Evolutionary conservation across 2,329 filamentous ascomycete species (phyloP).

Genomic region (Aspergillus phoenicis): DNA sequence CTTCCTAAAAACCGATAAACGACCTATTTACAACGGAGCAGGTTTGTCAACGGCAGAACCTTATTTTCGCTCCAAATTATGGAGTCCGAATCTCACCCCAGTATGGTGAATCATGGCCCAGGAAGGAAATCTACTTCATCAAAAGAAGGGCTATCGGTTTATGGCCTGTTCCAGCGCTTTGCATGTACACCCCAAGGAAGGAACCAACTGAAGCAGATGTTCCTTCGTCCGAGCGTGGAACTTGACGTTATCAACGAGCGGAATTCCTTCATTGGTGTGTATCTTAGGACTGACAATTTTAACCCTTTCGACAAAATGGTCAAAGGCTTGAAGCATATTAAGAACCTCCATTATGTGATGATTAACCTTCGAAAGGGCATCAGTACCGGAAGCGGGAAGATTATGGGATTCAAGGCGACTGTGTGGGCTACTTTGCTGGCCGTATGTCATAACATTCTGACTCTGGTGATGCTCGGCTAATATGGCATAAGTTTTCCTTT

Average conservation of each 20-base stretch:
- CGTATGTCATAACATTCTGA: conserved; percentile 34
- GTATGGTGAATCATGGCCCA: conserved; percentile 73
- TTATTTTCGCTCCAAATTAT: conserved; percentile 82
- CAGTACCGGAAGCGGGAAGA: conserved; percentile 55
- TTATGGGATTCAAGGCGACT: conserved; percentile 62
- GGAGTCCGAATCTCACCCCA: conserved; percentile 79
- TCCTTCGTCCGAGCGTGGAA: conserved; percentile 76
- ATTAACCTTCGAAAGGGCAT: conserved; percentile 76
- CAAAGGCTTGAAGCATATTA: conserved; percentile 68
- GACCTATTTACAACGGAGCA: conserved; percentile 40
- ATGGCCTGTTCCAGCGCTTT: conserved; percentile 75
- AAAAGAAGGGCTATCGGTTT: conserved; percentile 83
- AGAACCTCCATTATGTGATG: conserved; percentile 72
- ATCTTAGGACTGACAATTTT: conserved; percentile 70
- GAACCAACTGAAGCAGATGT: conserved; percentile 71
- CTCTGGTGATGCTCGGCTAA: background rate
- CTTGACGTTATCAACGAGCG: conserved; percentile 69
- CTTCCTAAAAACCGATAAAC: background rate
- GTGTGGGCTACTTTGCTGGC: conserved; percentile 72
- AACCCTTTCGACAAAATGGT: conserved; percentile 58
- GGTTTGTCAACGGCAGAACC: conserved; percentile 82
- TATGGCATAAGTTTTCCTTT: conserved; percentile 63
- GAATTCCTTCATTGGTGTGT: conserved; percentile 67
- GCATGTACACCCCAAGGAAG: conserved; percentile 80
- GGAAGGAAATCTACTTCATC: conserved; percentile 61